These are phyloP conservation scores for Fusarium sp. DNA, from an alignment of 2,329 filamentous ascomycete species.

Conservation along the genomic window DNA sequence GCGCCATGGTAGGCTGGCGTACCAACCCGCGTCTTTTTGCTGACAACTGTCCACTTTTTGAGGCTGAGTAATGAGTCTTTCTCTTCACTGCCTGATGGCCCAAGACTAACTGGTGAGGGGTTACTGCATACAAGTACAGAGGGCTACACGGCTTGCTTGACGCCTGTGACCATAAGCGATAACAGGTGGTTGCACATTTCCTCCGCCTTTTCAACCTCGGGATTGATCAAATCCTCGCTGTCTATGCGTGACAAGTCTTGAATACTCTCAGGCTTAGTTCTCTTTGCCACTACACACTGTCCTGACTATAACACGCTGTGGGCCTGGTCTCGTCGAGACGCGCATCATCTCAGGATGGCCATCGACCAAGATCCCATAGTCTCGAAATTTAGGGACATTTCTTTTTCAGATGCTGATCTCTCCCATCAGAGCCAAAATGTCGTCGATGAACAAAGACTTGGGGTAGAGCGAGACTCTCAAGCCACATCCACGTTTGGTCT, in stretches of 20 bases:
- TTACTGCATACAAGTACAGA: background rate
- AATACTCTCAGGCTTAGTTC: no score
- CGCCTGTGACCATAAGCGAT: slow-evolving; percentile 9
- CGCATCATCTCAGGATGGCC: slow-evolving; percentile 7
- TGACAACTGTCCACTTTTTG: slow-evolving; percentile 8
- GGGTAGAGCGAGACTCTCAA: background rate
- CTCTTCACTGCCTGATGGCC: background rate
- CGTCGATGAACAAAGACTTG: background rate
- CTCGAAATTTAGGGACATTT: background rate
- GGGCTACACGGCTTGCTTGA: slow-evolving; percentile 1
- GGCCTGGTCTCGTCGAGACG: background rate
- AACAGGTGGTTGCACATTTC: background rate
- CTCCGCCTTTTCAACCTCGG: background rate
- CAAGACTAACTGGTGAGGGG: slow-evolving; percentile 4
- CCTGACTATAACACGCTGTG: background rate
- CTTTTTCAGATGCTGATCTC: background rate
- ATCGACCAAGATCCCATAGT: slow-evolving; percentile 19
- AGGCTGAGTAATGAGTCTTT: slow-evolving; percentile 13
- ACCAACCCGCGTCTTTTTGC: background rate
- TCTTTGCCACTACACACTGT: no score
- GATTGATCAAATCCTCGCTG: accelerated
- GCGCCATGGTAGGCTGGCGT: background rate
- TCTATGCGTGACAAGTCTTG: no score
- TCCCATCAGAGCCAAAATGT: background rate
- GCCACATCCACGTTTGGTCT: slow-evolving; percentile 4